Evolutionary conservation across 306 rosid genomes (phyloP), one percentile per base, ranked within the genome.

Genomic region (Glycine latifolia): DNA sequence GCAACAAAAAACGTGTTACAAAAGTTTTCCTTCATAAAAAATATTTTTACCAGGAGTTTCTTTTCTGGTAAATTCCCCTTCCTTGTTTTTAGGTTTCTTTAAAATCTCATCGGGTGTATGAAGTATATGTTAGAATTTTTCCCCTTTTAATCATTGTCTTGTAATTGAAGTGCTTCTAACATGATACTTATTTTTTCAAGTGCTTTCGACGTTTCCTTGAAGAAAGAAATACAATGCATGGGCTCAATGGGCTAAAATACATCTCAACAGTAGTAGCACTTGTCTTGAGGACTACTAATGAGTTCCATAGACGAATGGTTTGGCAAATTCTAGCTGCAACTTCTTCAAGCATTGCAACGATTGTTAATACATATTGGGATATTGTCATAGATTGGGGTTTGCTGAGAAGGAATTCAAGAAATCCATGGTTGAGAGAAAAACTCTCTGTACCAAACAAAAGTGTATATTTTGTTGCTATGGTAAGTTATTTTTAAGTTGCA

Each of bases 391-490:
- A 81, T 54, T 81, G 80, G 80, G 85, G 85, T 74, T 44, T 81
- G 76, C 43, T 74, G 2, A 67, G 59, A 73, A 81, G n/a, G 55
- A 11, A 66, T 58, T 74, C 85, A 81, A 81, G 75, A 74, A 81
- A 81, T 43, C 85, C 80, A 43, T 73, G 80, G 84, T 73, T 94
- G 79, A 89, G 98, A 86, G 92, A 94, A 65, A 94, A 92, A 81
- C 94, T 94, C 31, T 31, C 85, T 7, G 2, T 94, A 31, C 79
- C 87, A 63, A 72, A 84, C 75, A 88, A 66, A 67, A 88, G 79
- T 71, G 91, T 92, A 72, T 91, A 91, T 84, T 91, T 85, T 85
- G 78, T 17, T 33, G 94, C 93, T 69, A 90, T 90, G 79, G 97
- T 87, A 82, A 69, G 86, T 75, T 46, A 7, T 8, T 41, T n/a